Conservation (phyloP, 495 filamentous ascomycete genomes). For the Acidiella bohemica region DNA sequence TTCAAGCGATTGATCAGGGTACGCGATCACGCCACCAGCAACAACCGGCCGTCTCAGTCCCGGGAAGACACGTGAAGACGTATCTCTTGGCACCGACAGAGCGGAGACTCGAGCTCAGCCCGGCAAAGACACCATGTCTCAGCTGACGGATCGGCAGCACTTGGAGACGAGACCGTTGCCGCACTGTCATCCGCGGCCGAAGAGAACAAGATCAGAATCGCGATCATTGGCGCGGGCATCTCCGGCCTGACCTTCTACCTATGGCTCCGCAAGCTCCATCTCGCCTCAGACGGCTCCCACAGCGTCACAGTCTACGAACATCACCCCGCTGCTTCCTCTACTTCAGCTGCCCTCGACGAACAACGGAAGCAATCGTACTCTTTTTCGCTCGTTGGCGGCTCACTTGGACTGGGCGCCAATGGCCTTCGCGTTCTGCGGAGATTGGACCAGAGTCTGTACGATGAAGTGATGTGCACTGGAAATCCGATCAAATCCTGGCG, state of each 20-base stretch:
- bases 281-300: not conserved
- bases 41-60: no score
- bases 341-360: no score
- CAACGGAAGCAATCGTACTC: not conserved
- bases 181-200: no score
- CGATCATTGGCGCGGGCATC: not conserved
- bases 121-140: no score
- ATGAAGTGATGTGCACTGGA: not conserved
- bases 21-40: no score
- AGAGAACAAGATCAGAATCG: conserved; percentile 1
- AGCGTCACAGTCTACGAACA: not conserved
- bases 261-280: not conserved
- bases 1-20: no score
- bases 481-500: not conserved
- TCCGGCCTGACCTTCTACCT: not conserved
- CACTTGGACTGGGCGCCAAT: not conserved
- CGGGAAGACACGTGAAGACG: no score
- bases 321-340: not conserved
- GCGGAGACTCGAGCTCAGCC: no score
- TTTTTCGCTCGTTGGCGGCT: not conserved
- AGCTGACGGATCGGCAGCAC: no score
- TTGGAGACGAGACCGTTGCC: no score
- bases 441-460: not conserved
- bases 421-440: not conserved
- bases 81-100: no score